phyloP scores from a whole-genome alignment of 257 asterid genomes.

The Voacanga thouarsii region DNA sequence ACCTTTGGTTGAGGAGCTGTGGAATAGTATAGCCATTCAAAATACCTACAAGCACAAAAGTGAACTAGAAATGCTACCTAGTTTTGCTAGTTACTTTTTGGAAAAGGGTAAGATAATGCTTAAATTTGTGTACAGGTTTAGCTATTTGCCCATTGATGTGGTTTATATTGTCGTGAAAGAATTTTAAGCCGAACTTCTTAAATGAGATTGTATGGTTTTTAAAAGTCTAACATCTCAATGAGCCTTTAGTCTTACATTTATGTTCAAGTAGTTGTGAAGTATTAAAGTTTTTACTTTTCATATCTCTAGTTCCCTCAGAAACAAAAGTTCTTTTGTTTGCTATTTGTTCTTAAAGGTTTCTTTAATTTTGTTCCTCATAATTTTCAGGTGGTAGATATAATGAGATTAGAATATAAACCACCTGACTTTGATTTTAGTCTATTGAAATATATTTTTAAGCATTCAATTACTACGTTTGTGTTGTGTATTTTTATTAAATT shows the following conservation, averaged over 20 bases:
- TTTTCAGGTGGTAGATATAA: too few relatives aligned
- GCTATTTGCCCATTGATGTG: conserved; percentile 1
- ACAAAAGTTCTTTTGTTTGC: background rate
- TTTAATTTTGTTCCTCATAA: too few relatives aligned
- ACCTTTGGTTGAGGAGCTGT: conserved; percentile 81
- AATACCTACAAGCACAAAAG: conserved; percentile 77
- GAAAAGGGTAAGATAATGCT: conserved; percentile 68
- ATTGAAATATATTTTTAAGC: too few relatives aligned
- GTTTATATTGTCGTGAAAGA: background rate
- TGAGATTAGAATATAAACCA: too few relatives aligned
- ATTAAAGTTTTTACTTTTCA: background rate
- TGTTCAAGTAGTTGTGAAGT: background rate
- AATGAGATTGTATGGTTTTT: background rate
- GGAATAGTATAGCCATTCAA: conserved; percentile 71
- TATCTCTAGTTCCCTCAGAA: background rate
- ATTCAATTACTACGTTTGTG: too few relatives aligned
- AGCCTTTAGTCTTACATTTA: background rate
- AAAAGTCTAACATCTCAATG: conserved; percentile 1
- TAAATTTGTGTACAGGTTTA: conserved; percentile 6
- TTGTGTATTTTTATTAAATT: too few relatives aligned
- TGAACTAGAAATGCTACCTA: conserved; percentile 77
- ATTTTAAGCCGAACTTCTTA: background rate
- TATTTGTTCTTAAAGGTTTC: background rate
- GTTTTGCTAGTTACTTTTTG: conserved; percentile 74
- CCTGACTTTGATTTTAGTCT: too few relatives aligned